Base-by-base conservation (phyloP, 179 eudicot species). In the Corrigiola litoralis region DNA sequence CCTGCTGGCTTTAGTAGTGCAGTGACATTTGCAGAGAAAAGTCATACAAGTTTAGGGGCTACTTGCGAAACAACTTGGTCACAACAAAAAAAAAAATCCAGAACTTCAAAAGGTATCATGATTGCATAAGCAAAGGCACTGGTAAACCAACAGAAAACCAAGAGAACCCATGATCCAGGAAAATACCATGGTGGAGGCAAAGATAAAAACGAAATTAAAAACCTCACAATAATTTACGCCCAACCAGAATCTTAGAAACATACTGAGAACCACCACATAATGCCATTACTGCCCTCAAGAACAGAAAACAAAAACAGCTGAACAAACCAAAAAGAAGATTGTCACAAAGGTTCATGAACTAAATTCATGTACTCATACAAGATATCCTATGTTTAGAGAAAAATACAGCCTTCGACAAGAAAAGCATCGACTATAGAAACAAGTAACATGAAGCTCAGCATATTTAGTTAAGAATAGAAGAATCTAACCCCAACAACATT, bases 1-100 rank as follows among this genome's bases (percentile, higher is more conserved):
- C 85, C 80, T 81, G 86, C 88, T 84, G 69, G 88, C 92, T 80
- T 72, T 80, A 66, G 63, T 82, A 80, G 88, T 90, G 97, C 97
- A 88, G 78, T 55, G 72, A 79, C 85, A 84, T 81, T 74, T 64
- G 80, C 75, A 79, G 79, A 79, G 61, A 80, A 70, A 72, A 69
- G 75, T 85, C 88, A 87, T 65, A 76, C 76, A 63, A 33, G 79
- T 65, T 78, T 72, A 38, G 28, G 36, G 54, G 72, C 59, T 29
- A 40, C 36, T 60, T 55, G 21, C 57, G n/a, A 48, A 56, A 58
- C 44, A 31, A 46, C 37, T 47, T 32, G 57, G 55, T 62, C 52
- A 71, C 63, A 76, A 40, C 46, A 20, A 23, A 23, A 24, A 29
- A 12, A 21, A 2, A 21, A 33, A 27, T 60, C 50, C 23, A 42